Evolutionary conservation across 1,139 yeast genomes (phyloP), one percentile per base, ranked within the genome.

Genomic region (Petasospora fabianii): DNA sequence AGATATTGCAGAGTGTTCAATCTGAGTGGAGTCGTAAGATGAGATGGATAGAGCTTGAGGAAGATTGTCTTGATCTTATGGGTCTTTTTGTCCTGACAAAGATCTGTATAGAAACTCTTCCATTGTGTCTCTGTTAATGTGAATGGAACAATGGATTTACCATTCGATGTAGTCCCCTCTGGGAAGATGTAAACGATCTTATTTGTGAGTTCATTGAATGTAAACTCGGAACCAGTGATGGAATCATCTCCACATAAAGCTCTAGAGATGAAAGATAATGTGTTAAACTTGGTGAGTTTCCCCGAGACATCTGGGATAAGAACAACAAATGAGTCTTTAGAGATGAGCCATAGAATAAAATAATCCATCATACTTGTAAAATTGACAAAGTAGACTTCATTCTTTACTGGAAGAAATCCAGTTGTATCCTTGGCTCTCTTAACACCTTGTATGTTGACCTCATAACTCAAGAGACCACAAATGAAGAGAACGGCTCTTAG

Each of bases 101-200:
- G 27, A 46, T 50, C 13, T 14, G 44, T 34, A 12, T 47, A 30
- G 49, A 65, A 43, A 27, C 44, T 16, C 35, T 38, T 38, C 50
- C 59, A 39, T 41, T 38, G 17, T 35, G 42, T 13, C 42, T 61
- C 56, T 6, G 42, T 45, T 10, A 61, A 29, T 8, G 42, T 42
- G 46, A 77, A 75, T 13, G 81, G 80, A 40, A 79, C 62, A 0
- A 79, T 55, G 0, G 80, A 69, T 48, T 74, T 75, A 41, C 83
- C 83, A 54, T 82, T 83, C 1, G 86, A 74, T 0, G 86, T 68
- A 0, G 88, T 80, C 0, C 88, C 88, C 54, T 84, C 94, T 16
- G 77, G 64, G 36, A 82, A 71, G 33, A 80, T 53, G 43, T 68
- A 75, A 3, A 72, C 66, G n/a, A 68, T 60, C 34, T 67, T 66